Evolutionary conservation across 805 yeast species (phyloP).

Genomic region (Brettanomyces naardenensis): DNA sequence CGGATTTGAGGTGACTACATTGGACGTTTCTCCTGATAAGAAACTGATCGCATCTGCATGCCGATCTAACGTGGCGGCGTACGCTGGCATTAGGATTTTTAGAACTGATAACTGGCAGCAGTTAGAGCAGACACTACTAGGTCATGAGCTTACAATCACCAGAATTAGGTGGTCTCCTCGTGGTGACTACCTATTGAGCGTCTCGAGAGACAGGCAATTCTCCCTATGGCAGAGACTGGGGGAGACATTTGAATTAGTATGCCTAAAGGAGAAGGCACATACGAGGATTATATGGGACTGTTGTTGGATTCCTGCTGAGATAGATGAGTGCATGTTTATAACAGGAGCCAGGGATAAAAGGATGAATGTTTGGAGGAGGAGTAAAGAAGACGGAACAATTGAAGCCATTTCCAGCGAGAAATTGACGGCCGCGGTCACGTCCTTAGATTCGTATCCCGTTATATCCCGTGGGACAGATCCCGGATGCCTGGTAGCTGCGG

Average conservation of each 20-base stretch:
- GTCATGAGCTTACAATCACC: constrained; percentile 82
- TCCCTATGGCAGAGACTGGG: constrained; percentile 55
- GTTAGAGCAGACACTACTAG: constrained; percentile 52
- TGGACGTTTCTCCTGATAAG: constrained; percentile 62
- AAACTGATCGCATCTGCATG: constrained; percentile 81
- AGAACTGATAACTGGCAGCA: constrained; percentile 50
- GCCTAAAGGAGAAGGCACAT: constrained; percentile 63
- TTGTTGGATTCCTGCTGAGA: constrained; percentile 63
- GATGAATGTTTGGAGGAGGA: constrained; percentile 56
- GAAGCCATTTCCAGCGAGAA: constrained; percentile 36
- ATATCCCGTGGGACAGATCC: constrained; percentile 13
- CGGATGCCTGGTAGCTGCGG: constrained; percentile 41
- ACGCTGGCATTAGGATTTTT: constrained; percentile 79
- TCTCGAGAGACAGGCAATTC: constrained; percentile 80
- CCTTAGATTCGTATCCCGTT: constrained; percentile 43
- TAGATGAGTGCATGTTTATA: constrained; percentile 41
- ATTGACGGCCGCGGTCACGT: constrained; percentile 49
- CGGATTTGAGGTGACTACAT: constrained; percentile 85
- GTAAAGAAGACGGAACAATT: constrained; percentile 16
- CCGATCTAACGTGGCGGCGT: constrained; percentile 72
- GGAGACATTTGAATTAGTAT: constrained; percentile 18
- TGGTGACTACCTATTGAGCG: constrained; percentile 56
- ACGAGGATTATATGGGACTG: constrained; percentile 93
- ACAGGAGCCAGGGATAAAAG: constrained; percentile 84
- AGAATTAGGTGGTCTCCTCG: constrained; percentile 69